Evolutionary conservation across 2,329 filamentous ascomycete species (phyloP), one percentile per base, ranked within the genome.

Genomic region (Fusarium sublunatum): DNA sequence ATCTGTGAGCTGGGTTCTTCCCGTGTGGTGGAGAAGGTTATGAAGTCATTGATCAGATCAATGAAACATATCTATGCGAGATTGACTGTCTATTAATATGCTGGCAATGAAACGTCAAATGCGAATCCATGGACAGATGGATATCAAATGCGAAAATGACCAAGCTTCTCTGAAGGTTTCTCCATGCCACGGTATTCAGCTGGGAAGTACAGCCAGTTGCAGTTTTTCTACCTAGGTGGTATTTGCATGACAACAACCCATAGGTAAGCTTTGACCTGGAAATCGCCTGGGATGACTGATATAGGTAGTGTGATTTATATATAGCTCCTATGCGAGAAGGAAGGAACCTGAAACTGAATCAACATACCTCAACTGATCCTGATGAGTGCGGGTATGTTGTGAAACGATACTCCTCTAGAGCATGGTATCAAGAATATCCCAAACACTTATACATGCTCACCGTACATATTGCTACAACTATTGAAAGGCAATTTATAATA

Each of bases 21-120:
- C 45, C 38, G 24, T 26, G 19, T 11, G 22, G 48, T 51, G 60
- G 42, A 31, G 15, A 43, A 6, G 24, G 35, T 2, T 32, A 61
- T 56, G 29, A 64, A 64, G 60, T 64, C 60, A 64, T 61, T 25
- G 13, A 32, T 60, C 9, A 12, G 43, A 43, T 49, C 34, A n/a
- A 39, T 24, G 15, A 12, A 45, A 46, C 19, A 44, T 11, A 54
- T 38, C 13, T 34, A 35, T 7, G 7, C 29, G 47, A 60, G 25
- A 60, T 54, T 54, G 19, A 24, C 38, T 41, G n/a, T 41, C 24
- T 19, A 44, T n/a, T 19, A 25, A 32, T 3, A 36, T 32, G 13
- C 54, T 24, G 44, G 39, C 19, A 19, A 19, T 19, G 34, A 26
- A 51, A n/a, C 3, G 31, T 28, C 2, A 13, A 25, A 28, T 31